Evolutionary conservation across 306 rosid genomes (phyloP).

Genomic region (Malus sylvestris): DNA sequence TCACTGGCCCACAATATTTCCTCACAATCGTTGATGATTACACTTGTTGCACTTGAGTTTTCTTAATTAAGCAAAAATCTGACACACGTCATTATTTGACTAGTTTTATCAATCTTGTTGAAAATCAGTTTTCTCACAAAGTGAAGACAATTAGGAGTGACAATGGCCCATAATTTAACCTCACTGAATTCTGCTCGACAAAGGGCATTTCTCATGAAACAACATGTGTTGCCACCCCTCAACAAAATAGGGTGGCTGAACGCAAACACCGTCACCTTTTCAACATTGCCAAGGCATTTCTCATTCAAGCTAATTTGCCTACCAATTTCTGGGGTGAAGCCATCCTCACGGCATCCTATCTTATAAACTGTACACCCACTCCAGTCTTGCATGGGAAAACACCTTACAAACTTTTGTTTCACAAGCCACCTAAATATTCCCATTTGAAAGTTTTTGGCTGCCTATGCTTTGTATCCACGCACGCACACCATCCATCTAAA

Average conservation of each 20-base stretch:
- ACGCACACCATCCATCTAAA: background rate
- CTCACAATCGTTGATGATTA: background rate
- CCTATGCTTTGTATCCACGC: background rate
- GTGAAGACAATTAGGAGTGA: background rate
- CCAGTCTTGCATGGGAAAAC: background rate
- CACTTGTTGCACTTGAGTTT: background rate
- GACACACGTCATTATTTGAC: rapidly evolving
- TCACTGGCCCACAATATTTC: background rate
- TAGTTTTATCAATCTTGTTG: background rate
- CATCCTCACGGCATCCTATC: background rate
- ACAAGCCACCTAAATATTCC: background rate
- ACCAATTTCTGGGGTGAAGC: background rate
- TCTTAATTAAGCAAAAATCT: background rate
- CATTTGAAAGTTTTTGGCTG: background rate
- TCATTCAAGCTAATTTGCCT: background rate
- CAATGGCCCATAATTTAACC: background rate
- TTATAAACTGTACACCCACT: background rate
- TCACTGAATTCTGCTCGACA: background rate
- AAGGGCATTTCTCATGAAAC: background rate
- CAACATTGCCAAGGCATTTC: background rate
- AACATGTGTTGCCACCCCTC: background rate
- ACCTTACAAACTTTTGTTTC: background rate
- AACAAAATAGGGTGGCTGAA: background rate
- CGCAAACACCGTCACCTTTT: background rate
- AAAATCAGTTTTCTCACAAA: background rate